phyloP scores from a whole-genome alignment of 768 basidiomycete species.

The Podaxis rugospora region DNA sequence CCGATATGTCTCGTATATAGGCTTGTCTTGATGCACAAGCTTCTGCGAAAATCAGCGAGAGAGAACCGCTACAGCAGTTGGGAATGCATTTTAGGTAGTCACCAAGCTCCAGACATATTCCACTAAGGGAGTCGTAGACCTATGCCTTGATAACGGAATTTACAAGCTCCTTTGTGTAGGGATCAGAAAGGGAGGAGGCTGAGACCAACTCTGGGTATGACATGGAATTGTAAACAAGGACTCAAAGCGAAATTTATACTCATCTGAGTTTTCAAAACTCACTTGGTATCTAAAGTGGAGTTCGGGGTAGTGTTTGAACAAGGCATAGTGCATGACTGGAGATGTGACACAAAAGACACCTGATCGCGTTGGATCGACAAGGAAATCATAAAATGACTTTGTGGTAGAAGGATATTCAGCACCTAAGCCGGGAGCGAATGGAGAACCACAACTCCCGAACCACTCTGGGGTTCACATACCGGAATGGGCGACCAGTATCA shows the following conservation, averaged over 20 bases:
- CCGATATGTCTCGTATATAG: not conserved
- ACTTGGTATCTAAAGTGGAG: not conserved
- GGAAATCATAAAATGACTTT: constrained; percentile 1
- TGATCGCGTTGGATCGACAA: not conserved
- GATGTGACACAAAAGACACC: not conserved
- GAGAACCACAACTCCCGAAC: not conserved
- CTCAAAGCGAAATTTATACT: not conserved
- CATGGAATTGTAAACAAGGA: not conserved
- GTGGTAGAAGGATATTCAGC: not conserved
- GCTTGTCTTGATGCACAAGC: not conserved
- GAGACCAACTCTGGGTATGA: not conserved
- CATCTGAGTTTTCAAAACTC: not conserved
- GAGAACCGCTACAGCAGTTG: not conserved
- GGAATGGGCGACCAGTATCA: not conserved
- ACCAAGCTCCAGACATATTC: not conserved
- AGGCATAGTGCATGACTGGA: not conserved
- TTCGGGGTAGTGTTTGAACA: not conserved
- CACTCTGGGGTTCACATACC: too few species aligned
- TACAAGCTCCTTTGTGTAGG: not conserved
- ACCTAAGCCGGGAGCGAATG: not conserved
- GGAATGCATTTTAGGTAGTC: not conserved
- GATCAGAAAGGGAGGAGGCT: not conserved
- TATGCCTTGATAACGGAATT: not conserved
- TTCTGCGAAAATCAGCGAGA: not conserved
- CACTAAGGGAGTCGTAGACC: too few species aligned